These are phyloP conservation scores for Aspergillus caelatus DNA, from an alignment of 2,329 filamentous ascomycete genomes.

Conservation along the genomic window DNA sequence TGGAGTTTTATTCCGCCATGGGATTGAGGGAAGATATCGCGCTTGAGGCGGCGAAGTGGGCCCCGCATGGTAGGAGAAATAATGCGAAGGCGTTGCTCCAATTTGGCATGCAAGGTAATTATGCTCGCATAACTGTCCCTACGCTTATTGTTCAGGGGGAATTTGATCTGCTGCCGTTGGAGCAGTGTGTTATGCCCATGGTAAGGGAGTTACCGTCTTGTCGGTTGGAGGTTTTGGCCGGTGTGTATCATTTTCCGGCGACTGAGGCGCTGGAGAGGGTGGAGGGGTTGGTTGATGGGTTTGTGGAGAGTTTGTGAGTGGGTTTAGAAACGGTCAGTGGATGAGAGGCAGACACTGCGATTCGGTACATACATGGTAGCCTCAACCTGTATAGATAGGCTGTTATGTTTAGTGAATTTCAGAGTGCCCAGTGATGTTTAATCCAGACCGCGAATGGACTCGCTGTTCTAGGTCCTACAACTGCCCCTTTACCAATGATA, in stretches of 20 bases:
- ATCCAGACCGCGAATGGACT: no score
- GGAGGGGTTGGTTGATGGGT: not conserved
- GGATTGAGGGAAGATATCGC: not conserved
- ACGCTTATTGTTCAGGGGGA: not conserved
- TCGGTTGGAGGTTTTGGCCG: not conserved
- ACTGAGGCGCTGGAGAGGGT: not conserved
- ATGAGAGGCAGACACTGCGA: no score
- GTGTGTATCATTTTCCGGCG: not conserved
- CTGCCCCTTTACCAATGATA: no score
- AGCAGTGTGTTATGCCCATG: not conserved
- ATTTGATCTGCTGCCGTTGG: not conserved
- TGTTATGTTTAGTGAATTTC: no score
- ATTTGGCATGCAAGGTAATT: not conserved
- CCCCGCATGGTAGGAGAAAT: not conserved
- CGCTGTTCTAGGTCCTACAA: no score
- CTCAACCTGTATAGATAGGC: no score
- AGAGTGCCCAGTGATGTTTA: no score
- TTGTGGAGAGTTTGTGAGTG: not conserved
- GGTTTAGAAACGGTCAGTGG: no score
- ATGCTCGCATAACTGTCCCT: not conserved
- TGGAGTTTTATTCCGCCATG: not conserved
- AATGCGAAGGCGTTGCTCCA: not conserved
- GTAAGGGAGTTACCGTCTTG: not conserved
- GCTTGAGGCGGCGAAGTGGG: not conserved
- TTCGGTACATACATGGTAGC: no score